phyloP scores from a whole-genome alignment of 768 basidiomycete species.

The Phaffia australis region DNA sequence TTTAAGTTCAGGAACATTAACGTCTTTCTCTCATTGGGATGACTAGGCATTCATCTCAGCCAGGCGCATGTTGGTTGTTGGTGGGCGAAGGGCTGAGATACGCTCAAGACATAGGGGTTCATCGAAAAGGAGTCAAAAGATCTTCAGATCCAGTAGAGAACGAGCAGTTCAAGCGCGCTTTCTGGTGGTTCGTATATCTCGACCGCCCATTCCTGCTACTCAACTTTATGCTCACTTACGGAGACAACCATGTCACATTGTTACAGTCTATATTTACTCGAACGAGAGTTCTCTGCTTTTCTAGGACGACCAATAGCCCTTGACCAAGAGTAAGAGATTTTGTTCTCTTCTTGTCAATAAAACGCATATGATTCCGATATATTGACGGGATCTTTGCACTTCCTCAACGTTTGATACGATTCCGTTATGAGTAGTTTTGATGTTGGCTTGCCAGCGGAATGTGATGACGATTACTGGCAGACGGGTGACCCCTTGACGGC shows the following conservation, averaged over 20 bases:
- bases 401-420: background rate
- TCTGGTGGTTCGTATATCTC: constrained; percentile 16
- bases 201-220: background rate
- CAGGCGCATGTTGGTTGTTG: constrained; percentile 24
- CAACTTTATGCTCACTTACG: background rate
- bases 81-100: constrained; percentile 23
- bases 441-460: constrained; percentile 21
- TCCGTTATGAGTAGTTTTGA: constrained; percentile 13
- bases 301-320: constrained; percentile 20
- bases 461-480: constrained; percentile 24
- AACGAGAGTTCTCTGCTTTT: constrained; percentile 21
- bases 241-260: background rate
- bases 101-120: constrained; percentile 25
- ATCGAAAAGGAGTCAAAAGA: constrained; percentile 17
- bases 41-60: constrained; percentile 9
- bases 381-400: background rate
- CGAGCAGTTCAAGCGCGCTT: constrained; percentile 16
- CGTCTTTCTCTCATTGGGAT: no score
- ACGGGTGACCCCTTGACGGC: constrained; percentile 6
- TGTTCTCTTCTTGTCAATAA: background rate
- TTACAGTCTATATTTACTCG: constrained; percentile 13
- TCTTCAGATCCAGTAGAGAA: constrained; percentile 21
- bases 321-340: constrained; percentile 20
- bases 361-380: background rate
- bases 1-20: no score